Base-by-base conservation (phyloP, 164 flowering plant genomes). In the Nymphaea colorata region DNA sequence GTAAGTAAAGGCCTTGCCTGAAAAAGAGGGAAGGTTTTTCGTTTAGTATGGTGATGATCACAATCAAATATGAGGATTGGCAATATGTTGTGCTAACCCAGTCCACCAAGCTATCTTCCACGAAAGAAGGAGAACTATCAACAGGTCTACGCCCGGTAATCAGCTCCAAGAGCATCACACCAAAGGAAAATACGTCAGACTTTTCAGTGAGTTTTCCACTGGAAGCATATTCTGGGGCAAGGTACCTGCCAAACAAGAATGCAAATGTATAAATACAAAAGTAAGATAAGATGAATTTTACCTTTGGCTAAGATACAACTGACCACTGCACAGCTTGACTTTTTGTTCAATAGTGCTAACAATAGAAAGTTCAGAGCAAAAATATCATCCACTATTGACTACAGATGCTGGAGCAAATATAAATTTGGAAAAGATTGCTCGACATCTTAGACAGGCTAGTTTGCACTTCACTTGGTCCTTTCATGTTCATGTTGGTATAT, bases 221-320 rank as follows among this genome's bases (percentile, higher is more conserved):
- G 16, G 96, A 67, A 66, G 98, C 98, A 74, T 93, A 93, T 75
- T 93, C 98, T 42, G 98, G 98, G 62, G 98, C 96, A 71, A 94
- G 77, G 76, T 94, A 94, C 76, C 98, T 93, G 84, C 36, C 36
- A 25, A 25, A 25, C 64, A 42, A 44, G 17, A n/a, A 25, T 1
- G 36, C 36, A 25, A 1, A 25, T 25, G 36, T 25, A 25, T 25
- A 25, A 25, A 25, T 25, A 25, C 36, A 25, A n/a, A n/a, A n/a
- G n/a, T 25, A 25, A 25, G 36, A 25, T 25, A 0, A 25, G 36
- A 25, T 25, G 36, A 25, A 25, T 25, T 25, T 25, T 25, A 25
- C 0, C 36, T 25, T 25, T 25, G 36, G 36, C 36, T 25, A 25
- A 25, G 36, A 25, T 25, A 25, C 36, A 25, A 25, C 36, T 25